phyloP scores from a whole-genome alignment of 176 grass and related monocot genomes.

The Musa schizocarpa region DNA sequence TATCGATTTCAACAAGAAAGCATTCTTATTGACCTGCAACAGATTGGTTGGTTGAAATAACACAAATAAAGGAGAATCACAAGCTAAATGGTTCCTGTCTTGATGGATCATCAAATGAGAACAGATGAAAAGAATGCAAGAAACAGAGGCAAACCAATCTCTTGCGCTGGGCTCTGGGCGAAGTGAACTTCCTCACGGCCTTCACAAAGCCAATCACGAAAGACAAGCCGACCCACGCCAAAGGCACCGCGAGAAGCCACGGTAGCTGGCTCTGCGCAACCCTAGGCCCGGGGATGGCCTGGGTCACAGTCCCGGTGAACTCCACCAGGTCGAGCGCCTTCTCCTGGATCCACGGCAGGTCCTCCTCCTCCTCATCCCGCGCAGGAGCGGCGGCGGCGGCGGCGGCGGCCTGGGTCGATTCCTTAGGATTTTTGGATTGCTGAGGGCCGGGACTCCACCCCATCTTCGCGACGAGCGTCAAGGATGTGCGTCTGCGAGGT shows the following conservation, averaged over 20 bases:
- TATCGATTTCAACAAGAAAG: slow-evolving; percentile 56
- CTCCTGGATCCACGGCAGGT: slow-evolving; percentile 97
- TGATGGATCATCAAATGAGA: not conserved
- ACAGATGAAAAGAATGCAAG: not conserved
- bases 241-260: slow-evolving; percentile 74
- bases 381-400: not conserved
- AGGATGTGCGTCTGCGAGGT: not conserved
- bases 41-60: not conserved
- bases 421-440: slow-evolving; percentile 31
- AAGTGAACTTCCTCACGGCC: slow-evolving; percentile 65
- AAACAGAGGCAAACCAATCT: slow-evolving; percentile 31
- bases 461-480: slow-evolving; percentile 33
- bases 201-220: slow-evolving; percentile 60
- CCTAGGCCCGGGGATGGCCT: slow-evolving; percentile 84
- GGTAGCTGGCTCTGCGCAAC: slow-evolving; percentile 61
- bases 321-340: slow-evolving; percentile 96
- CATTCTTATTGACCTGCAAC: slow-evolving; percentile 79
- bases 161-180: slow-evolving; percentile 72
- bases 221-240: slow-evolving; percentile 63
- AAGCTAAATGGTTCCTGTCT: no score
- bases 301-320: slow-evolving; percentile 91
- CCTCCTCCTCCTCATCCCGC: slow-evolving; percentile 27
- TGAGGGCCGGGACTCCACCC: slow-evolving; percentile 20
- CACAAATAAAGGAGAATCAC: not conserved
- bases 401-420: not conserved